phyloP scores from a whole-genome alignment of 148 eudicot genomes.

The Amaranthus hypochondriacus region DNA sequence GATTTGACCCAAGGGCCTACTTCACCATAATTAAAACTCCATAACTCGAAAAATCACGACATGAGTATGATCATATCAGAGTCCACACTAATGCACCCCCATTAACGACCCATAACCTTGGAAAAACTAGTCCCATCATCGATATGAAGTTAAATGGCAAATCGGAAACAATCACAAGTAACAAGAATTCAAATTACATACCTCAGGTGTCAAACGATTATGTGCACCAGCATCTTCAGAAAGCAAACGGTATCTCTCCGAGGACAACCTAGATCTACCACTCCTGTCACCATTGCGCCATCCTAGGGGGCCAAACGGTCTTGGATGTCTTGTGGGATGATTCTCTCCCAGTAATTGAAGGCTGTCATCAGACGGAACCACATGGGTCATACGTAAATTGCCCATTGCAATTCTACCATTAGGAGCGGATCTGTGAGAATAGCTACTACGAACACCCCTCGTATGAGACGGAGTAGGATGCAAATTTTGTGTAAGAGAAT shows the following conservation, averaged over 20 bases:
- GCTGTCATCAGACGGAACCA: conserved; percentile 43
- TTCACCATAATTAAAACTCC: background rate
- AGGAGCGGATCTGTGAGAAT: conserved; percentile 40
- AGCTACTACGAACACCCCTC: conserved; percentile 48
- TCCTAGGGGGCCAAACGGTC: conserved; percentile 44
- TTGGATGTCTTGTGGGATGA: conserved; percentile 52
- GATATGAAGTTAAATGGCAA: background rate
- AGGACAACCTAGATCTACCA: conserved; percentile 53
- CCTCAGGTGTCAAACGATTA: conserved; percentile 57
- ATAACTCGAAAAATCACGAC: background rate
- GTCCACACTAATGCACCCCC: background rate
- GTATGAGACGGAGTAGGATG: conserved; percentile 36
- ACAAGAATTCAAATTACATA: conserved; percentile 15
- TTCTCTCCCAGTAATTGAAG: conserved; percentile 40
- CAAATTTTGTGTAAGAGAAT: conserved; percentile 36
- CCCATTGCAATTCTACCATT: conserved; percentile 40
- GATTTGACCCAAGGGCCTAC: too few species aligned
- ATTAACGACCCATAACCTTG: background rate
- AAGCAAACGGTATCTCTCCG: conserved; percentile 55
- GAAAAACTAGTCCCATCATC: background rate
- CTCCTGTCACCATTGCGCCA: conserved; percentile 62
- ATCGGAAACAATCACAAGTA: background rate
- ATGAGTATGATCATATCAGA: background rate
- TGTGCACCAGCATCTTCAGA: conserved; percentile 39
- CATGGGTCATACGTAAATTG: conserved; percentile 31